These are phyloP conservation scores for Botrytis sinoallii DNA, from an alignment of 2,329 filamentous ascomycete species.

Conservation along the genomic window DNA sequence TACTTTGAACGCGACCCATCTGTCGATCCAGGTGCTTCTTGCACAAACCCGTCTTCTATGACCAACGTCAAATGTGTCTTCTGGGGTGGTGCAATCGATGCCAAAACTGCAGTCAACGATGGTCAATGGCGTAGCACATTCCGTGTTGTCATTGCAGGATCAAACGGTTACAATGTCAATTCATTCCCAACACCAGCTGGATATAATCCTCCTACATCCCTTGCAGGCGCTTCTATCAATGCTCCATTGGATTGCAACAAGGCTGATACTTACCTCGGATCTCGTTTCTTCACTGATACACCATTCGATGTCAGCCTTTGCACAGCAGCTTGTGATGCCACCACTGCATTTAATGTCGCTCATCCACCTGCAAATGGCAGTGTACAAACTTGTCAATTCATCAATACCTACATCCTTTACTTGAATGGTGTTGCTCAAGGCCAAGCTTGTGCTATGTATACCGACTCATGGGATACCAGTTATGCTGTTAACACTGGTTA, in stretches of 20 bases:
- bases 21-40: conserved; percentile 35
- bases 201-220: neutral
- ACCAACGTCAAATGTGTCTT: conserved; percentile 40
- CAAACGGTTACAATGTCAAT: conserved; percentile 40
- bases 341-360: neutral
- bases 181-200: conserved; percentile 23
- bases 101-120: conserved; percentile 34
- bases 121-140: conserved; percentile 38
- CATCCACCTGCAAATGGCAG: neutral
- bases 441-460: conserved; percentile 7
- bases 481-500: conserved; percentile 9
- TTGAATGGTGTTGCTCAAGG: conserved; percentile 9
- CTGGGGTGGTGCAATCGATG: conserved; percentile 36
- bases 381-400: conserved; percentile 9
- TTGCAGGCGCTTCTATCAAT: neutral
- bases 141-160: conserved; percentile 43
- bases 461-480: conserved; percentile 1
- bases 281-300: conserved; percentile 7
- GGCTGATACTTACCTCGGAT: conserved; percentile 3
- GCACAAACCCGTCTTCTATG: conserved; percentile 37
- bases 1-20: conserved; percentile 39
- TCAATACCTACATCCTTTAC: conserved; percentile 12
- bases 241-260: conserved; percentile 8
- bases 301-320: conserved; percentile 9
- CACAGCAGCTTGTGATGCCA: conserved; percentile 11